These are phyloP conservation scores for Kurtzmaniella fragi DNA, from an alignment of 805 yeast species.

Conservation along the genomic window DNA sequence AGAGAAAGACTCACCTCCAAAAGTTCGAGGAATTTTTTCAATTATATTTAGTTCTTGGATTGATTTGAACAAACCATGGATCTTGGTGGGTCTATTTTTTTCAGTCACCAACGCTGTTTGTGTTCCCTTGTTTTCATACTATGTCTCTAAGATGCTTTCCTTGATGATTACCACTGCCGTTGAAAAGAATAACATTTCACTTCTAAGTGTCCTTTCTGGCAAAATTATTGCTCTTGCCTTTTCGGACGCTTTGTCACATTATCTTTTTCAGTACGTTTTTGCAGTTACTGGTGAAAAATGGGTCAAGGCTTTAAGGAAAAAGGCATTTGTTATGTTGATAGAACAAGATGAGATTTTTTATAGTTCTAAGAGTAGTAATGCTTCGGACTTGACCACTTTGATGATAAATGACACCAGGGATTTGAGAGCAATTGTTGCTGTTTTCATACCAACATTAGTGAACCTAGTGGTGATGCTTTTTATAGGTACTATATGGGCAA, in stretches of 20 bases:
- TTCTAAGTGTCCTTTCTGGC: slow-evolving; percentile 57
- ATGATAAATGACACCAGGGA: slow-evolving; percentile 81
- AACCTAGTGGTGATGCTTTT: slow-evolving; percentile 50
- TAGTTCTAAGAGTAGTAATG: slow-evolving; percentile 27
- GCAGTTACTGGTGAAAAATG: slow-evolving; percentile 64
- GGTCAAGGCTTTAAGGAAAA: slow-evolving; percentile 50
- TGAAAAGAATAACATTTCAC: slow-evolving; percentile 23
- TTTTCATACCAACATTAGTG: slow-evolving; percentile 51
- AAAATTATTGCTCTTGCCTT: slow-evolving; percentile 59
- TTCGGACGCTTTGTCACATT: slow-evolving; percentile 55
- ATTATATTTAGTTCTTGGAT: too few relatives aligned
- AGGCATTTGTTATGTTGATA: slow-evolving; percentile 44
- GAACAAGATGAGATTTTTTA: slow-evolving; percentile 54
- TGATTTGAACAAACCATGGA: slow-evolving; percentile 5
- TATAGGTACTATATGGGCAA: slow-evolving; percentile 73
- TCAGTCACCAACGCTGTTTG: slow-evolving; percentile 56
- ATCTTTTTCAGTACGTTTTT: slow-evolving; percentile 45
- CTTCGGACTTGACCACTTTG: slow-evolving; percentile 58
- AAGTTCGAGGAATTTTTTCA: too few relatives aligned
- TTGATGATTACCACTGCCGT: slow-evolving; percentile 51
- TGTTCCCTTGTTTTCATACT: slow-evolving; percentile 75
- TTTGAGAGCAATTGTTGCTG: slow-evolving; percentile 58
- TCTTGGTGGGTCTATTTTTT: slow-evolving; percentile 47
- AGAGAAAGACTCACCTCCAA: too few relatives aligned
- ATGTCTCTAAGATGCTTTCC: slow-evolving; percentile 63